phyloP scores from a whole-genome alignment of 257 asterid species.

The Nicotiana otophora region DNA sequence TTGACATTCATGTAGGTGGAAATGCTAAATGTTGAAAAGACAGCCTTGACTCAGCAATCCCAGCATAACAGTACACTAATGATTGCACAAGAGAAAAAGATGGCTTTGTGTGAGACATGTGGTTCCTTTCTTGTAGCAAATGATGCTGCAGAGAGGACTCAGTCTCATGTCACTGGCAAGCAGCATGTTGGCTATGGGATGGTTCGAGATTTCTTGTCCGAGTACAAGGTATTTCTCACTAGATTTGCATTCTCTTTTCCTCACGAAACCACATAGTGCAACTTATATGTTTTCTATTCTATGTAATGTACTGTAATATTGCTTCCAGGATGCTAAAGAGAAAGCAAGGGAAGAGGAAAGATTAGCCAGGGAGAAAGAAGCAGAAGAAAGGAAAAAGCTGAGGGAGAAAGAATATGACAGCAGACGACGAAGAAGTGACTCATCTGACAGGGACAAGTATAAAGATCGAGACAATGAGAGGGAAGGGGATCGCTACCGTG shows the following conservation, averaged over 20 bases:
- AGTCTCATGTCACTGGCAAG: slow-evolving; percentile 95
- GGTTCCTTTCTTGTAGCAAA: slow-evolving; percentile 96
- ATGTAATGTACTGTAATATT: slow-evolving; percentile 15
- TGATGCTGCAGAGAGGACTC: slow-evolving; percentile 98
- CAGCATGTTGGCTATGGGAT: slow-evolving; percentile 92
- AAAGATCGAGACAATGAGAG: slow-evolving; percentile 52
- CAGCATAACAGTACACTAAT: slow-evolving; percentile 64
- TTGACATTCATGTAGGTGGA: slow-evolving; percentile 55
- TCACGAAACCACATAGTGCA: not conserved
- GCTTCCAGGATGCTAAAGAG: slow-evolving; percentile 69
- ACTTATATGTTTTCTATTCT: not conserved
- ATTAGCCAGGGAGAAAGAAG: slow-evolving; percentile 79
- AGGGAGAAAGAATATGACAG: slow-evolving; percentile 70
- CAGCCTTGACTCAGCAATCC: slow-evolving; percentile 67
- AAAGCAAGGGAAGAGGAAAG: slow-evolving; percentile 82
- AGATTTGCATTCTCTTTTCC: not conserved
- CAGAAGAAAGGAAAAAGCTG: slow-evolving; percentile 68
- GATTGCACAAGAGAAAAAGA: slow-evolving; percentile 94
- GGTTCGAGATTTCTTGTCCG: slow-evolving; percentile 82
- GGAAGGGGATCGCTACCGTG: slow-evolving; percentile 47
- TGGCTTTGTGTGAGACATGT: slow-evolving; percentile 95
- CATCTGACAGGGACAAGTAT: slow-evolving; percentile 73
- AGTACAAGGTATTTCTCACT: slow-evolving; percentile 33
- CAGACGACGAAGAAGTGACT: slow-evolving; percentile 49
- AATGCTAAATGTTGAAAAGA: slow-evolving; percentile 74